Conservation (phyloP, 768 basidiomycete species). For the Leccinum truebloodii region DNA sequence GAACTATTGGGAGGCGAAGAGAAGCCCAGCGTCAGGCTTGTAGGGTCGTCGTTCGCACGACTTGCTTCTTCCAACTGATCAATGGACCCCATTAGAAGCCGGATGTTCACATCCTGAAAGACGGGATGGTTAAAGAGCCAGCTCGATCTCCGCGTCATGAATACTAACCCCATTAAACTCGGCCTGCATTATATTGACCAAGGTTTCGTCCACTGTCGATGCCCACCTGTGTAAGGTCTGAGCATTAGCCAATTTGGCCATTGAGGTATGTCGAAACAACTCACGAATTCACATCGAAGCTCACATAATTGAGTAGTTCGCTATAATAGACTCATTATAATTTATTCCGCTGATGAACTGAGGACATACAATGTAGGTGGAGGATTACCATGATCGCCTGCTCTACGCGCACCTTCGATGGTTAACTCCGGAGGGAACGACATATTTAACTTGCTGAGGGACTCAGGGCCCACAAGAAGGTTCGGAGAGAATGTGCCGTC, state of each 20-base stretch:
- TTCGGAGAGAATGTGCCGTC: background rate
- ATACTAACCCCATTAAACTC: background rate
- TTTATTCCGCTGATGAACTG: background rate
- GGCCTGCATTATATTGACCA: background rate
- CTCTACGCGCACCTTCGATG: background rate
- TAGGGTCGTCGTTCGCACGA: background rate
- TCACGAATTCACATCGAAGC: slow-evolving; percentile 6
- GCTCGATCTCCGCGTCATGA: background rate
- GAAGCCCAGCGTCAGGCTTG: background rate
- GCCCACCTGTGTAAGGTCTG: slow-evolving; percentile 1
- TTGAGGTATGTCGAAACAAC: background rate
- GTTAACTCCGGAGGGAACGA: background rate
- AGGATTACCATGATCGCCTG: background rate
- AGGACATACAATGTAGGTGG: background rate
- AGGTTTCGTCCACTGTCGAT: background rate
- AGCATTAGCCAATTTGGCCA: background rate
- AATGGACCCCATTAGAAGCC: background rate
- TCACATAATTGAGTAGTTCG: background rate
- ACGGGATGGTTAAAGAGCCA: background rate
- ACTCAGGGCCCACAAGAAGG: too few relatives aligned
- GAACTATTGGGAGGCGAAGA: background rate
- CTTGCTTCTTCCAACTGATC: slow-evolving; percentile 1
- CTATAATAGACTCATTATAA: slow-evolving; percentile 6
- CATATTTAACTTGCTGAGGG: background rate
- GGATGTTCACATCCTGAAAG: background rate